Base-by-base conservation (phyloP, 2,329 filamentous ascomycete species). In the Ophiosphaerella korrae region DNA sequence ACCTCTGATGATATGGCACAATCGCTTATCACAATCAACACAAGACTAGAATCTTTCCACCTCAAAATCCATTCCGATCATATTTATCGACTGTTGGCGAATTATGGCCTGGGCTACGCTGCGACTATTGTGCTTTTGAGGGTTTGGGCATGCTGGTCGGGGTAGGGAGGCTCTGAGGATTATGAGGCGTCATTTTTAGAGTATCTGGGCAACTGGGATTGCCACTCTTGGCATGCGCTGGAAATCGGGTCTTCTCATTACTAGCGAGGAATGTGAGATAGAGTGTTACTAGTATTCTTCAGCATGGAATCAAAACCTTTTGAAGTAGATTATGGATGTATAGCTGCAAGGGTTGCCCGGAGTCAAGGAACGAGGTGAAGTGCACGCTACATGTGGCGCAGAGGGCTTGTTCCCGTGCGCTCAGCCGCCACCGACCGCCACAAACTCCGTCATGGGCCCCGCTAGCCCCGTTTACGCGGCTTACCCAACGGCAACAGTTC, bases 361-460 rank as follows among this genome's bases (percentile, higher is more conserved):
- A 8, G 26, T 29, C 26, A 8, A 2, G 26, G 7, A 11, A 29
- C 8, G 26, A 8, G 11, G 26, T 29, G 7, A 29, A 26, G 26
- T 29, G 6, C 5, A 11, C 18, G 11, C 7, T 7, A 36, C n/a
- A 18, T 36, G 34, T 36, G 34, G 34, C 34, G 34, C 34, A 14
- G 36, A 23, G 14, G 36, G n/a, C n/a, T 5, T 13, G 36, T 23
- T 39, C 18, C 18, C 41, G 39, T 32, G 21, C 29, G 42, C n/a
- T 9, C 32, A 26, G 42, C 29, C 34, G 45, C 40, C 50, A 52
- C 57, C 51, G 52, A 26, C 38, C 50, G 35, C 33, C 42, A 31
- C 34, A 29, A 26, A 34, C 26, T 40, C 57, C 60, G 60, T 63
- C 60, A 63, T 60, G 26, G 26, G 40, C 11, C 53, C 53, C 55